Evolutionary conservation across 305 asterid genomes (phyloP).

Genomic region (Striga hermonthica): DNA sequence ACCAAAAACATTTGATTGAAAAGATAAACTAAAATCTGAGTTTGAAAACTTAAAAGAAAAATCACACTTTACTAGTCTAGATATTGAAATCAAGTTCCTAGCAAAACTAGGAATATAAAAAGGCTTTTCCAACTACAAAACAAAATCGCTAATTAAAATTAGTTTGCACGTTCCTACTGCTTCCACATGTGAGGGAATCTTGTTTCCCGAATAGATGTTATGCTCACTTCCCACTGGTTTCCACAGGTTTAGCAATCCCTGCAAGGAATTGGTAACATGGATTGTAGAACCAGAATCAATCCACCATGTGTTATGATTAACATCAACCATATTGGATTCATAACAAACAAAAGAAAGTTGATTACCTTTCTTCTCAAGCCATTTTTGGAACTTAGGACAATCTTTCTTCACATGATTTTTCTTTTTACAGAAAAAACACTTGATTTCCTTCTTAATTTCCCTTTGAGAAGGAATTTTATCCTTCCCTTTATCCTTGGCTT

Average conservation of each 20-base stretch:
- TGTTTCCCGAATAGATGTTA: background rate
- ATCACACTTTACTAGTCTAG: no score
- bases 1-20: background rate
- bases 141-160: background rate
- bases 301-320: background rate
- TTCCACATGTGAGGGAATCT: conserved; percentile 12
- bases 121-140: background rate
- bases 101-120: background rate
- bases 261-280: background rate
- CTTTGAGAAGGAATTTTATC: background rate
- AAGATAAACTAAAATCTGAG: background rate
- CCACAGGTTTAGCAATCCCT: conserved; percentile 5
- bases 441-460: background rate
- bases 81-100: no score
- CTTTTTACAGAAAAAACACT: background rate
- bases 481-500: conserved; percentile 3
- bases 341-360: background rate
- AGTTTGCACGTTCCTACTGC: conserved; percentile 5
- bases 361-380: background rate
- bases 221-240: conserved; percentile 14
- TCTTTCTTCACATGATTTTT: background rate
- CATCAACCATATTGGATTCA: background rate
- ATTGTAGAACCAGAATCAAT: conserved; percentile 14
- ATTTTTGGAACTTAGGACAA: background rate
- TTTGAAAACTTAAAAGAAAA: background rate